These are phyloP conservation scores for Boletellus dicymbophilus DNA, from an alignment of 1,284 basidiomycete genomes.

Conservation along the genomic window DNA sequence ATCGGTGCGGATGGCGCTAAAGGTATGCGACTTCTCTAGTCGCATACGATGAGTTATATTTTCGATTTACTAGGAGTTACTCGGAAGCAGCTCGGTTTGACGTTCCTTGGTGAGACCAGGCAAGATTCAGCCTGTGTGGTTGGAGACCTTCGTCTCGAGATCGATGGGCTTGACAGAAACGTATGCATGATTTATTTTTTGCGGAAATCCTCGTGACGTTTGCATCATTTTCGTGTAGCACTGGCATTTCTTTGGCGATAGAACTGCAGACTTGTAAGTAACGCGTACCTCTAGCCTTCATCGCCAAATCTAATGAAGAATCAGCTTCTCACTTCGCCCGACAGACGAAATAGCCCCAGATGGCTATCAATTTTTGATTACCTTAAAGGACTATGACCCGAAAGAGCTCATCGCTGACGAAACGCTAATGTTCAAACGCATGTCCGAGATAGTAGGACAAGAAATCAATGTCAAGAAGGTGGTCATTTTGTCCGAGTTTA, in stretches of 20 bases:
- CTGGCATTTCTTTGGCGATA: constrained; percentile 34
- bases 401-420: constrained; percentile 27
- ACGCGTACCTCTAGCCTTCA: background rate
- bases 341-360: constrained; percentile 22
- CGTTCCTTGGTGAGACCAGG: constrained; percentile 47
- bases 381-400: constrained; percentile 27
- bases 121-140: constrained; percentile 35
- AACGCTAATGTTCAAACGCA: constrained; percentile 13
- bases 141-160: constrained; percentile 41
- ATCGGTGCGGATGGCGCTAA: constrained; percentile 43
- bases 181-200: constrained; percentile 24
- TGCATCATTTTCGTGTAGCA: constrained; percentile 19
- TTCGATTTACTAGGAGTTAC: constrained; percentile 27
- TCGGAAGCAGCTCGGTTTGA: constrained; percentile 45
- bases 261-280: constrained; percentile 8
- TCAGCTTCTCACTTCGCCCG: constrained; percentile 16
- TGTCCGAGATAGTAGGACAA: constrained; percentile 13
- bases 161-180: constrained; percentile 33
- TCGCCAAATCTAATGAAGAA: background rate
- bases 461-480: constrained; percentile 19
- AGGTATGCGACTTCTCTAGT: background rate
- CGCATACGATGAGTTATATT: background rate
- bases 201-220: background rate
- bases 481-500: constrained; percentile 20
- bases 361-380: constrained; percentile 37